Evolutionary conservation across 805 yeast species (phyloP).

Genomic region (Candida anglica): DNA sequence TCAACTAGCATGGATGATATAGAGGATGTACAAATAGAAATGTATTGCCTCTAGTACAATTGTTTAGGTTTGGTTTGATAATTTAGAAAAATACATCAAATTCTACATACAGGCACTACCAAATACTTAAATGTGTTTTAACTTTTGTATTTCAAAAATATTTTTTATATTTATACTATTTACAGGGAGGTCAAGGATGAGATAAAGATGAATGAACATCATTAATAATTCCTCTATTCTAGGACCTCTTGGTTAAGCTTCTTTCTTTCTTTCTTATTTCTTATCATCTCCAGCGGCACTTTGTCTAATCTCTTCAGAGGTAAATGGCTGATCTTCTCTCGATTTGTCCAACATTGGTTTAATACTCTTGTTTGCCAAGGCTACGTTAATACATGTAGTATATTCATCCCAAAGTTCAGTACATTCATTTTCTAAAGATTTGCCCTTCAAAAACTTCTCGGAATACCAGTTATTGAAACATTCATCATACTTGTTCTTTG

Average conservation of each 20-base stretch:
- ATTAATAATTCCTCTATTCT: too few relatives aligned
- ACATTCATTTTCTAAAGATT: slow-evolving; percentile 75
- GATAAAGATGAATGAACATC: too few relatives aligned
- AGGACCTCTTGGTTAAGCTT: not conserved
- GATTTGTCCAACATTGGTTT: slow-evolving; percentile 85
- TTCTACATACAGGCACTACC: not conserved
- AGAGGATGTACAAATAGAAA: too few relatives aligned
- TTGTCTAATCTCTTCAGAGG: slow-evolving; percentile 25
- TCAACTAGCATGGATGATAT: slow-evolving; percentile 39
- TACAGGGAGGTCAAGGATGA: too few relatives aligned
- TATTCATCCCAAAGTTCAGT: slow-evolving; percentile 85
- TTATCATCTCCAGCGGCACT: slow-evolving; percentile 13
- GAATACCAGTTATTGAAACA: slow-evolving; percentile 96
- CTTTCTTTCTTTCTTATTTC: not conserved
- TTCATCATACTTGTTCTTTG: slow-evolving; percentile 81
- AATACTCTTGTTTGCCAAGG: slow-evolving; percentile 69
- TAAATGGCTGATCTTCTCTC: slow-evolving; percentile 81
- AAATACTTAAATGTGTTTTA: not conserved
- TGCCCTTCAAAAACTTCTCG: slow-evolving; percentile 64
- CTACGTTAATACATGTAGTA: slow-evolving; percentile 77
- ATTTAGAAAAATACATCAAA: not conserved
- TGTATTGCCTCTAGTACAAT: too few relatives aligned
- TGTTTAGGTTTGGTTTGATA: too few relatives aligned
- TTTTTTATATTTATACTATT: too few relatives aligned
- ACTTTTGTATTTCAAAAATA: not conserved